Conservation (phyloP, 768 basidiomycete species). For the Fomitopsis pulvina region DNA sequence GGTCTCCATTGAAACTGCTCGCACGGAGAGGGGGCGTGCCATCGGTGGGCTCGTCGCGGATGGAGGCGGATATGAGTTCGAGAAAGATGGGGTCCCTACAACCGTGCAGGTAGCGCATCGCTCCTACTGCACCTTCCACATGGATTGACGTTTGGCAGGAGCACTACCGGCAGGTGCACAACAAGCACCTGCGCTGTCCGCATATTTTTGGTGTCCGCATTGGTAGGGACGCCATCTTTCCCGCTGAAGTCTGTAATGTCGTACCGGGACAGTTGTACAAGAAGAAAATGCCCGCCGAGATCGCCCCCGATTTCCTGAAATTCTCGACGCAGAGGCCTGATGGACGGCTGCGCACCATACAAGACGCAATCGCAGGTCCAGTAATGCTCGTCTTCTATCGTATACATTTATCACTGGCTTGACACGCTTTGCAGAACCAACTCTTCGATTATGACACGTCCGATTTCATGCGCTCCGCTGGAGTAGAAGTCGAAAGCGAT, state of each 20-base stretch:
- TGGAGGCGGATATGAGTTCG: conserved; percentile 36
- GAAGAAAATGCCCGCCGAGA: conserved; percentile 34
- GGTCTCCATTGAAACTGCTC: conserved; percentile 5
- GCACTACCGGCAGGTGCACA: conserved; percentile 11
- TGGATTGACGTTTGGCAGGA: conserved; percentile 23
- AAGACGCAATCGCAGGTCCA: conserved; percentile 7
- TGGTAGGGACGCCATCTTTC: conserved; percentile 27
- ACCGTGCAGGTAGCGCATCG: conserved; percentile 3
- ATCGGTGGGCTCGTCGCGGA: conserved; percentile 28
- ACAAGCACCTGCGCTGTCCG: conserved; percentile 4
- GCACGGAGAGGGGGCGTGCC: conserved; percentile 24
- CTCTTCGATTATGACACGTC: conserved; percentile 34
- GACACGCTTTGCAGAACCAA: conserved; percentile 11
- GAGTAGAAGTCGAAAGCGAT: conserved; percentile 27
- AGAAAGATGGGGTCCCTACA: conserved; percentile 36
- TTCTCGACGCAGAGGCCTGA: conserved; percentile 44
- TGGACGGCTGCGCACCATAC: conserved; percentile 34
- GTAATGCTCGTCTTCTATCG: conserved; percentile 15
- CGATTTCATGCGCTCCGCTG: conserved; percentile 35
- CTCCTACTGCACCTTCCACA: not conserved
- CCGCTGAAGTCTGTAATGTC: conserved; percentile 42
- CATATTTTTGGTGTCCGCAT: conserved; percentile 8
- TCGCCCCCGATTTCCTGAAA: conserved; percentile 33
- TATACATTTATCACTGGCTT: not conserved
- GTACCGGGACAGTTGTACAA: conserved; percentile 43